Base-by-base conservation (phyloP, 176 grass and related monocot genomes). In the Aechmea fasciata region DNA sequence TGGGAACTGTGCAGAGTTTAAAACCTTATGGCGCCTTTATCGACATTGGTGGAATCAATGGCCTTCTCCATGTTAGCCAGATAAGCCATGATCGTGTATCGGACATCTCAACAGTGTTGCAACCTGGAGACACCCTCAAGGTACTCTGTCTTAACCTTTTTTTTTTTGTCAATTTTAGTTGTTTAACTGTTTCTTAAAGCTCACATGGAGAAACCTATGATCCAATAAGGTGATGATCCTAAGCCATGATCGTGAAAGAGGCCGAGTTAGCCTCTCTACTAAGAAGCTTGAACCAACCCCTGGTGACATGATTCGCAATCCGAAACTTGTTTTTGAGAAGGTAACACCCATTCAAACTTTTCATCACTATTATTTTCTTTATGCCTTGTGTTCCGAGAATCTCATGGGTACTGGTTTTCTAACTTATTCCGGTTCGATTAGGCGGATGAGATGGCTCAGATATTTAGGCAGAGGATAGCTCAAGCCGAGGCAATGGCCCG, bases 381-480 rank as follows among this genome's bases (percentile, higher is more conserved):
- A 41, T 41, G 6, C 33, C 33, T 41, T 41, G 5, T 68, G 7
- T 59, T 53, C 54, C 67, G 51, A 50, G 68, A 73, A 20, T 67
- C 23, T 12, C 26, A 61, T 25, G 69, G 11, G 52, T 68, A 75
- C 22, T 80, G 49, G 77, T 29, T 50, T 75, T 18, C 47, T 90
- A 3, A 71, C 71, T 70, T 77, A 13, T 49, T 67, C 20, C 0
- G 13, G 11, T 66, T 12, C 23, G 68, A 69, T 57, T 49, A 99
- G 94, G 94, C 87, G 29, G 94, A 99, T 75, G 90, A 99, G 75
- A 99, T 99, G 94, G 90, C 89, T 55, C 94, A 90, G 82, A 90
- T 90, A 85, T 99, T 99, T 87, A 90, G 94, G 69, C 90, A 90
- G 84, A 77, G 86, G 83, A 99, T 99, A 82, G 90, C 89, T 50